Evolutionary conservation across 2,329 filamentous ascomycete genomes (phyloP).

Genomic region (Thelonectria blattea): DNA sequence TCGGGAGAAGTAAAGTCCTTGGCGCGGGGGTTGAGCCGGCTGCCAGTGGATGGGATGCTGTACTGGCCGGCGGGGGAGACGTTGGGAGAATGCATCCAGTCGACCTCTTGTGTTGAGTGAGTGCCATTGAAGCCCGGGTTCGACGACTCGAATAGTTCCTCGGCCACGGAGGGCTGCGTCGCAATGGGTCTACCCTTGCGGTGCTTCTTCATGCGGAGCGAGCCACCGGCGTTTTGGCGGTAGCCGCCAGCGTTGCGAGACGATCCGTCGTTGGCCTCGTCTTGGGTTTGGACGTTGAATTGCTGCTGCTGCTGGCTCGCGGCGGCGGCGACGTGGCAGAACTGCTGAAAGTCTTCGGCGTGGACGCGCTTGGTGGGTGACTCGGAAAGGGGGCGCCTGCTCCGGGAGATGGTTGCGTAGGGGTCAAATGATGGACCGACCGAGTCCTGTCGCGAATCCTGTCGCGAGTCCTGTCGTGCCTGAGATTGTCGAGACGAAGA

Average conservation of each 20-base stretch:
- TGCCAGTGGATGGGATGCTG: not conserved
- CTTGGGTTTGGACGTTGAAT: not conserved
- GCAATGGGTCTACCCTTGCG: conserved; percentile 33
- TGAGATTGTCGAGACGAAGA: not conserved
- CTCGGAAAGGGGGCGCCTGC: not conserved
- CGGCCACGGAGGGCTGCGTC: conserved; percentile 24
- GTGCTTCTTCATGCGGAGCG: conserved; percentile 42
- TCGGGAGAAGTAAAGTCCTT: conserved; percentile 33
- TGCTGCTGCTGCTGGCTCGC: conserved; percentile 16
- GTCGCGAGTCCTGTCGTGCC: too few relatives aligned
- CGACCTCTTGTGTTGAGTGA: not conserved
- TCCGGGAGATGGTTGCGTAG: not conserved
- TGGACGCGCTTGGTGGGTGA: conserved; percentile 24
- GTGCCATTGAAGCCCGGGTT: conserved; percentile 24
- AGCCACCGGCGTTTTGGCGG: conserved; percentile 41
- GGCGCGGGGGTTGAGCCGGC: conserved; percentile 21
- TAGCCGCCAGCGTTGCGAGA: conserved; percentile 28
- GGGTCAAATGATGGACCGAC: not conserved
- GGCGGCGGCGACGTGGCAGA: conserved; percentile 9
- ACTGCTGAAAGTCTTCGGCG: conserved; percentile 19
- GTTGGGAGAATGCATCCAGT: not conserved
- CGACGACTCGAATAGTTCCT: conserved; percentile 23
- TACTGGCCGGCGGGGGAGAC: not conserved
- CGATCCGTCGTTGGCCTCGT: conserved; percentile 4
- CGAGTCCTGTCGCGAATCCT: not conserved